Conservation (phyloP, 2,329 filamentous ascomycete genomes). For the Sphaceloma murrayae region DNA sequence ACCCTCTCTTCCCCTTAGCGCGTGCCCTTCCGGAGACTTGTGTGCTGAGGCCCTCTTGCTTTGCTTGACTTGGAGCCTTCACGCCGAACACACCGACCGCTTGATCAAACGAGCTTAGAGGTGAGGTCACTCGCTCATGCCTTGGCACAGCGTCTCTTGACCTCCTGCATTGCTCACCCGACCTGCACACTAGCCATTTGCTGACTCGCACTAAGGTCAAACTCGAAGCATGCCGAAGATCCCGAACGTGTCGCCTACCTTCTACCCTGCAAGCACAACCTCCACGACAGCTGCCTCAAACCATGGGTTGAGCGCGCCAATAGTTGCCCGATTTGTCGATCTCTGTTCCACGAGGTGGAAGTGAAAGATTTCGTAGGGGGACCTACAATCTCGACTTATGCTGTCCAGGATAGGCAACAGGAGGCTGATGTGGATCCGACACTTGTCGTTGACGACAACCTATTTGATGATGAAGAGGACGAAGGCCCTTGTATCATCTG, state of each 20-base stretch:
- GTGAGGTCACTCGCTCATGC: constrained; percentile 27
- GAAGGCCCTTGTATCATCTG: constrained; percentile 76
- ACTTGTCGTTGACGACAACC: constrained; percentile 58
- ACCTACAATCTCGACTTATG: constrained; percentile 48
- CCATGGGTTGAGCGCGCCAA: constrained; percentile 96
- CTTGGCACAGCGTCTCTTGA: constrained; percentile 23
- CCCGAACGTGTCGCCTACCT: constrained; percentile 51
- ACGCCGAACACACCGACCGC: constrained; percentile 1
- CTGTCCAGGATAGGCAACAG: constrained; percentile 75
- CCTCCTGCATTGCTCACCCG: constrained; percentile 23
- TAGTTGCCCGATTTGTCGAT: constrained; percentile 93
- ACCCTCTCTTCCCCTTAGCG: too few relatives aligned
- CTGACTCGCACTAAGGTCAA: constrained; percentile 24
- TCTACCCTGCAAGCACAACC: constrained; percentile 73
- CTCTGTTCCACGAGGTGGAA: constrained; percentile 80
- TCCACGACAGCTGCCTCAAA: constrained; percentile 86
- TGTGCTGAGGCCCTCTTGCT: too few relatives aligned
- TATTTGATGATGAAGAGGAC: constrained; percentile 59
- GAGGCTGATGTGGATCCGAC: constrained; percentile 80
- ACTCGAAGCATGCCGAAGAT: constrained; percentile 29
- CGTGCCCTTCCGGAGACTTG: too few relatives aligned
- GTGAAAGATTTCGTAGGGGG: constrained; percentile 68
- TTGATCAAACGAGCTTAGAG: constrained; percentile 16
- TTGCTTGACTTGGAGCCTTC: constrained; percentile 9
- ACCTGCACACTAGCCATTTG: constrained; percentile 12